Evolutionary conservation across 1,139 yeast genomes (phyloP).

Genomic region (Blastobotrys petasosporus): DNA sequence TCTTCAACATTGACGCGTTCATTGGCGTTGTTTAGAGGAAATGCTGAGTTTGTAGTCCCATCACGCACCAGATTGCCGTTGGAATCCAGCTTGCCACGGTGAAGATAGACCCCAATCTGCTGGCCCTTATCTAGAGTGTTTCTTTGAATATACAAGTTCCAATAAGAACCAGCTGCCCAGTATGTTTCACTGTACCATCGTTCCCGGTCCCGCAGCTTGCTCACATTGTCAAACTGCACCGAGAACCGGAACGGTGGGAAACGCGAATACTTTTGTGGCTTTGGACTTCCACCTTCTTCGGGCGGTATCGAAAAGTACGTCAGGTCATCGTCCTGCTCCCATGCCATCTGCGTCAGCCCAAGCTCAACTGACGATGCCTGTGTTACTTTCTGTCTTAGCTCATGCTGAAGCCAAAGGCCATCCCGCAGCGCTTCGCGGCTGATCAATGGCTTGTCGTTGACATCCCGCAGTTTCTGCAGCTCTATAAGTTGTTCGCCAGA

Average conservation of each 20-base stretch:
- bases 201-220: constrained; percentile 40
- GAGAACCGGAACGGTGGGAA: constrained; percentile 51
- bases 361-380: constrained; percentile 5
- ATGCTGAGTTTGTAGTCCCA: background rate
- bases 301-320: constrained; percentile 22
- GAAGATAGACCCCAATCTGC: constrained; percentile 50
- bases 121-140: constrained; percentile 39
- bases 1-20: no score
- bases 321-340: constrained; percentile 15
- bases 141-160: constrained; percentile 50
- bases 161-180: constrained; percentile 54
- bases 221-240: constrained; percentile 44
- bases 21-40: no score
- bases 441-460: constrained; percentile 35
- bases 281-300: constrained; percentile 14
- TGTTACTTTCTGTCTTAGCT: constrained; percentile 34
- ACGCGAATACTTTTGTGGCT: constrained; percentile 28
- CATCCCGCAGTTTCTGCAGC: constrained; percentile 38
- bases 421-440: constrained; percentile 37
- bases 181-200: constrained; percentile 46
- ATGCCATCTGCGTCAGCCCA: constrained; percentile 14
- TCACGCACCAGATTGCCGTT: constrained; percentile 8
- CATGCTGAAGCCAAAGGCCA: constrained; percentile 45
- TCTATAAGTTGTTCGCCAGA: constrained; percentile 41
- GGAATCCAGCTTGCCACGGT: constrained; percentile 34